Conservation (phyloP, 768 basidiomycete species). For the Boletus rufocinnamomeus region DNA sequence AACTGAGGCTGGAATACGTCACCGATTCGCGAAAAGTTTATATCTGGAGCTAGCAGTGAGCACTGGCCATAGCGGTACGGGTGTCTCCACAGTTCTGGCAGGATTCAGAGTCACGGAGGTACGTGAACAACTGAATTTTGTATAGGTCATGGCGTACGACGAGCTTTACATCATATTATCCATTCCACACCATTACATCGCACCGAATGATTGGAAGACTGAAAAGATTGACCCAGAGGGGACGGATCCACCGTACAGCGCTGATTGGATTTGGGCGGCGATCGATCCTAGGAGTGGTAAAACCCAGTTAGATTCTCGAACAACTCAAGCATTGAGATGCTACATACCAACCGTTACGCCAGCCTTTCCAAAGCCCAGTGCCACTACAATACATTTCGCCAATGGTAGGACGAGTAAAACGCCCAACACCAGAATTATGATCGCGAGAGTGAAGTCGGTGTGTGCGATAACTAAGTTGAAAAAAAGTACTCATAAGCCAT, state of each 20-base stretch:
- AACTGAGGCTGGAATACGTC: neutral
- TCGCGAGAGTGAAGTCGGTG: rapidly evolving
- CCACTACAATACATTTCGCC: rapidly evolving
- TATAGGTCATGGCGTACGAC: too few relatives aligned
- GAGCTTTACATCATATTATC: neutral
- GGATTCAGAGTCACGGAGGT: neutral
- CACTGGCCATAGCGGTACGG: neutral
- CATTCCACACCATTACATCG: neutral
- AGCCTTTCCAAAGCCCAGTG: neutral
- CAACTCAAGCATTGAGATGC: neutral
- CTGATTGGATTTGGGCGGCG: neutral
- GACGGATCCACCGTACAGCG: neutral
- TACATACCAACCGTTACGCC: conserved; percentile 13
- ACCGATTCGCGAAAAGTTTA: neutral
- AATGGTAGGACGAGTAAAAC: neutral
- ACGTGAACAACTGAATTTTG: neutral
- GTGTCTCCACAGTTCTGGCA: neutral
- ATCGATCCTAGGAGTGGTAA: conserved; percentile 5
- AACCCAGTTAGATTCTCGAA: neutral
- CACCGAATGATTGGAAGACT: conserved; percentile 10
- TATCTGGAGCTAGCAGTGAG: neutral
- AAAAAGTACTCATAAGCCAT: neutral
- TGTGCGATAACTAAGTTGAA: neutral
- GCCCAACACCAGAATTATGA: neutral
- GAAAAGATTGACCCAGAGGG: conserved; percentile 4